Percentiles rank a stretch among this genome's conserved stretches.
phyloP scores from a whole-genome alignment of 2,329 filamentous ascomycete genomes.

The Aspergillus niger region DNA sequence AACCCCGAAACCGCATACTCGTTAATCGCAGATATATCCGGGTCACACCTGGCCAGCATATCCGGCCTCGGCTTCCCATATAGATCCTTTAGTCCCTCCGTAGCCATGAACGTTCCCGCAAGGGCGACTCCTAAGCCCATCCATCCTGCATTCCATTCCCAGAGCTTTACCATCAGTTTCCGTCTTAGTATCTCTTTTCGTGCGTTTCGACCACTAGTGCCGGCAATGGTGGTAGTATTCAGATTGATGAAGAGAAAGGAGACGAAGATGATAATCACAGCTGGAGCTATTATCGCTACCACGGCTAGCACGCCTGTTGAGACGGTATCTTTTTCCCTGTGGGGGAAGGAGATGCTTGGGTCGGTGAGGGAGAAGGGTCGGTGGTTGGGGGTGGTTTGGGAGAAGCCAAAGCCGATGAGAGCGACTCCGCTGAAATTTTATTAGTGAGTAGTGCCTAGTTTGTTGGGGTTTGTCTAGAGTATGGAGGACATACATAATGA shows the following conservation, averaged over 20 bases:
- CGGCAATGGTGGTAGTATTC: conserved; percentile 57
- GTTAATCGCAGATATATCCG: conserved; percentile 66
- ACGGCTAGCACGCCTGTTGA: conserved; percentile 65
- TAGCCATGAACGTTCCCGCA: conserved; percentile 74
- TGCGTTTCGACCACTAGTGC: conserved; percentile 49
- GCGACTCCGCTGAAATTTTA: conserved; percentile 53
- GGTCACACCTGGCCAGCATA: conserved; percentile 70
- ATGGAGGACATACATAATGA: conserved; percentile 54
- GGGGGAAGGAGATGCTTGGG: conserved; percentile 77
- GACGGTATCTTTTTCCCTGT: conserved; percentile 70
- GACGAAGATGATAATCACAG: conserved; percentile 67
- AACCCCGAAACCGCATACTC: conserved; percentile 66
- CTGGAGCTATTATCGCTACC: conserved; percentile 66
- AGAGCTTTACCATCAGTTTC: conserved; percentile 79
- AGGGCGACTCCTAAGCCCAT: conserved; percentile 76
- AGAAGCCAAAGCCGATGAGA: conserved; percentile 61
- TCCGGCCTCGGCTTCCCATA: conserved; percentile 67
- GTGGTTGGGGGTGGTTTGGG: conserved; percentile 63
- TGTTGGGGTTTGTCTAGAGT: not conserved
- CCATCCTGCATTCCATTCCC: conserved; percentile 87
- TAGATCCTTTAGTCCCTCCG: conserved; percentile 78
- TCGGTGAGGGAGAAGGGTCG: conserved; percentile 73
- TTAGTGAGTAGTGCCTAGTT: not conserved
- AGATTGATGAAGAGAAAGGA: conserved; percentile 70
- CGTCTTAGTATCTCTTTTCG: conserved; percentile 40